Evolutionary conservation across 2,329 filamentous ascomycete genomes (phyloP), one percentile per base, ranked within the genome.

Genomic region (Fusarium sp.): DNA sequence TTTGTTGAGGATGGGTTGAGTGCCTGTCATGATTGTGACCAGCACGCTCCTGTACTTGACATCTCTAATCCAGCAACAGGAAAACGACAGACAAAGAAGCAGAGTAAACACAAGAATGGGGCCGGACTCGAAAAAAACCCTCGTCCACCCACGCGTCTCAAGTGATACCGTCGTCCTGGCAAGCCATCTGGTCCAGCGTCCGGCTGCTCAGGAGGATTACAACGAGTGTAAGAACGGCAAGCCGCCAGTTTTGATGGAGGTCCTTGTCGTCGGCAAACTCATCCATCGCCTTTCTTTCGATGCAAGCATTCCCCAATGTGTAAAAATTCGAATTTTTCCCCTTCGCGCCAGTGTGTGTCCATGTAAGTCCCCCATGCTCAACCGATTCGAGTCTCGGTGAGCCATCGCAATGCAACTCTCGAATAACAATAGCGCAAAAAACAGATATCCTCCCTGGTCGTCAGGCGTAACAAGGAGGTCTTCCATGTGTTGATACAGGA

Each of bases 151-250:
- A 74, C 67, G 52, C 44, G 53, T 71, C 66, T 71, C 60, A 75
- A 75, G 74, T 75, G 73, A 72, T 73, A 75, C 55, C 60, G 72
- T 76, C 74, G 65, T 76, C 73, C 74, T 63, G 63, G 68, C 74
- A 71, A 75, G 75, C 78, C 69, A 75, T 76, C 61, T 63, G 76
- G 77, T 76, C 74, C 80, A 78, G 82, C 76, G 78, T 71, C 77
- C 76, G 77, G 74, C 78, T 73, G 75, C 78, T 76, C 70, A 73
- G 76, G 76, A 76, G 67, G 79, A 85, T 85, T 85, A 85, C 82
- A 86, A 87, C 82, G 84, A 85, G 80, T 78, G 84, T 86, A 86
- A 83, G 80, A 84, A 85, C 73, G 72, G 76, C 77, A 82, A 78
- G 77, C 79, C 69, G 65, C 76, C 76, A 73, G 34, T 59, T 62